These are phyloP conservation scores for Cercophora scortea DNA, from an alignment of 495 filamentous ascomycete species.

Conservation along the genomic window DNA sequence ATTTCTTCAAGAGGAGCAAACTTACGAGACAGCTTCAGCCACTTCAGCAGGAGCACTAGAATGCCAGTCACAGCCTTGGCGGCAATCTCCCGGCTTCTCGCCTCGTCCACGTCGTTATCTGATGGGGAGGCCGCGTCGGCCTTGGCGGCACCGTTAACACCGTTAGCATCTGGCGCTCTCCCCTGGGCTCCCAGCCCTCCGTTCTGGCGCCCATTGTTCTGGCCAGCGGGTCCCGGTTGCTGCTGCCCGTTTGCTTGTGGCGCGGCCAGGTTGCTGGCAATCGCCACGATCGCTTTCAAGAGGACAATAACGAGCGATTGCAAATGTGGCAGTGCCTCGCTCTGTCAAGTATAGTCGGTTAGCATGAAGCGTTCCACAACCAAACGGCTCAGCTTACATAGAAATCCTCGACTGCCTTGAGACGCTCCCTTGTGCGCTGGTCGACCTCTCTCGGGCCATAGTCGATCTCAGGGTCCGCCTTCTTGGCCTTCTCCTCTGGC, in stretches of 20 bases:
- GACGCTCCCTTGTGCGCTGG: conserved; percentile 50
- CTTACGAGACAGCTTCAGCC: conserved; percentile 93
- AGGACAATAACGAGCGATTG: conserved; percentile 94
- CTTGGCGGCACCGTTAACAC: conserved; percentile 20
- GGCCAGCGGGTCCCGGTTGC: conserved; percentile 12
- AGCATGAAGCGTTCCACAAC: neutral
- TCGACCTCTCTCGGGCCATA: conserved; percentile 46
- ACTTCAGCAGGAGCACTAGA: conserved; percentile 79
- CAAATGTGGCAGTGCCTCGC: conserved; percentile 67
- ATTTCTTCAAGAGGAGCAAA: neutral
- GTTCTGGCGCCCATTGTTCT: conserved; percentile 24
- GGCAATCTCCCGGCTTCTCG: conserved; percentile 75
- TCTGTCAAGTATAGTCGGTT: conserved; percentile 35
- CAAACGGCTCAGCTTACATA: conserved; percentile 55
- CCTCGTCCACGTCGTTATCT: conserved; percentile 68
- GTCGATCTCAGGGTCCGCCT: conserved; percentile 28
- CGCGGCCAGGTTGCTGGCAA: conserved; percentile 57
- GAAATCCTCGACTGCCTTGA: conserved; percentile 70
- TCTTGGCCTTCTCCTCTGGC: conserved; percentile 18
- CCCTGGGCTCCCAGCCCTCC: conserved; percentile 10
- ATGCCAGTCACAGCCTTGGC: conserved; percentile 85
- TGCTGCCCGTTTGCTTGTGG: conserved; percentile 15
- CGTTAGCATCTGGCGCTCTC: conserved; percentile 21
- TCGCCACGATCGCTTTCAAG: conserved; percentile 74
- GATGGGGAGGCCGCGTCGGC: conserved; percentile 33